Conservation (phyloP, 2,329 filamentous ascomycete species). For the Colletotrichum sidae region DNA sequence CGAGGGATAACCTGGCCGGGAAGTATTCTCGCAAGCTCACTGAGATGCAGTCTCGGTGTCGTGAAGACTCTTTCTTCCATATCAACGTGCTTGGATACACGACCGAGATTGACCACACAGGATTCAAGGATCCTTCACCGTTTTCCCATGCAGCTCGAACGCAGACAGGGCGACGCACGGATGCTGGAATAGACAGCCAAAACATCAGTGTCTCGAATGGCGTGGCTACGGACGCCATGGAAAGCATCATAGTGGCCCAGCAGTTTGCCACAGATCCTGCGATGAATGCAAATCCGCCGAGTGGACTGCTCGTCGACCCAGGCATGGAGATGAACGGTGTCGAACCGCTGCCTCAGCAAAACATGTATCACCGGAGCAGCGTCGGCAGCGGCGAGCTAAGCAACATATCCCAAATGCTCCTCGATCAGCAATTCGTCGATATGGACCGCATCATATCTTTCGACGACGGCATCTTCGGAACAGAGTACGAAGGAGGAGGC, state of each 20-base stretch:
- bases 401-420: constrained; percentile 38
- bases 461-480: constrained; percentile 40
- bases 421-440: constrained; percentile 39
- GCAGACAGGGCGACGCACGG: too few species aligned
- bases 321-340: constrained; percentile 2
- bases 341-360: not conserved
- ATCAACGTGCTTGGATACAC: constrained; percentile 30
- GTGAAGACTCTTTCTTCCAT: constrained; percentile 25
- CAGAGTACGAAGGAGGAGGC: constrained; percentile 32
- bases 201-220: not conserved
- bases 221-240: not conserved
- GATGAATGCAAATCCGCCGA: not conserved
- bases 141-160: not conserved
- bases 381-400: constrained; percentile 39
- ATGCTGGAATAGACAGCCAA: too few species aligned
- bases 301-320: not conserved
- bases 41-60: constrained; percentile 34
- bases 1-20: constrained; percentile 27
- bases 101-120: constrained; percentile 23
- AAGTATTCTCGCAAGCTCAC: constrained; percentile 38
- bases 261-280: not conserved
- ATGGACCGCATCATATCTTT: constrained; percentile 41
- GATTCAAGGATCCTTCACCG: not conserved
- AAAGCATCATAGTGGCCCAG: constrained; percentile 12
- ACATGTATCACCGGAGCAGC: constrained; percentile 14